Evolutionary conservation across 805 yeast species (phyloP), one percentile per base, ranked within the genome.

Genomic region (Kazachstania bromeliacearum): DNA sequence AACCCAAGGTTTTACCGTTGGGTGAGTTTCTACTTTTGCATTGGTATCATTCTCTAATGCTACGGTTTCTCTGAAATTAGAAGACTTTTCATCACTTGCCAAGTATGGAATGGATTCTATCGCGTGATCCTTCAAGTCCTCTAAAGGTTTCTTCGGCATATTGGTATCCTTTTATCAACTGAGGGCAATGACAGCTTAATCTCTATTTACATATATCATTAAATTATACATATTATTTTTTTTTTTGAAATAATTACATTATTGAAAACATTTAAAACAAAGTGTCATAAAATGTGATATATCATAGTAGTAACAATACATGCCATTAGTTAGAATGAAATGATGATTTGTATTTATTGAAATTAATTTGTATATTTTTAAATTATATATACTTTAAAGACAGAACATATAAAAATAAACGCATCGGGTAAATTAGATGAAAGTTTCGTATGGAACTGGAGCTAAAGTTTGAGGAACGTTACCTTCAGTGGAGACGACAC

Each of bases 381-480:
- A n/a, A n/a, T n/a, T n/a, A n/a, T n/a, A n/a, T n/a, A n/a, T n/a
- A n/a, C n/a, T n/a, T n/a, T n/a, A n/a, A n/a, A n/a, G n/a, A n/a
- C n/a, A n/a, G n/a, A n/a, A n/a, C n/a, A n/a, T n/a, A n/a, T n/a
- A n/a, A n/a, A n/a, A n/a, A n/a, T n/a, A n/a, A n/a, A n/a, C n/a
- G n/a, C n/a, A n/a, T n/a, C n/a, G n/a, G n/a, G n/a, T n/a, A n/a
- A 60, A 40, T 82, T 87, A 92, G 75, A 92, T 92, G 83, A 80
- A 89, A 67, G 98, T 92, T 79, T 92, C 99, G 83, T 92, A 92
- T 67, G 98, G 82, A 75, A 85, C 88, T 72, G 99, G 97, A 66
- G 96, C 92, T 72, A 92, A 79, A 62, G 96, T 88, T 70, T 88
- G 95, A 63, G 97, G 96, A 60, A 75, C 72, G 73, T 80, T 78